Conservation (phyloP, 2,329 filamentous ascomycete genomes). For the Diaporthe sp. region DNA sequence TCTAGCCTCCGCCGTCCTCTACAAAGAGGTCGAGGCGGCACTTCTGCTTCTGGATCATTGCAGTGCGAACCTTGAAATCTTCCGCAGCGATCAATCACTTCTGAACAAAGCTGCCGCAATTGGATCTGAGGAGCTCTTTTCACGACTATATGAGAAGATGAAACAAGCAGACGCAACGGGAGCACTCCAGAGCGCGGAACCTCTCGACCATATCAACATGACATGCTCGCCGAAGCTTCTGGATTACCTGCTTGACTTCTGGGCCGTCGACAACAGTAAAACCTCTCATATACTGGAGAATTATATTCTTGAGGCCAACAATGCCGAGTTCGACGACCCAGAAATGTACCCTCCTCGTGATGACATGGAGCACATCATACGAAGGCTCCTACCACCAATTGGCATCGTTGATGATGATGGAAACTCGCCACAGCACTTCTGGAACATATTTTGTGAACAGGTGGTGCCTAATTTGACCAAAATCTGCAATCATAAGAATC, state of each 20-base stretch:
- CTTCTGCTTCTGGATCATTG: neutral
- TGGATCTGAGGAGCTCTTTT: neutral
- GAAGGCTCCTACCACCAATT: neutral
- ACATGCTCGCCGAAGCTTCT: neutral
- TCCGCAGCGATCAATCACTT: neutral
- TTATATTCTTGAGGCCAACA: neutral
- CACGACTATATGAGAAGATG: neutral
- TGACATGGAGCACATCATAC: neutral
- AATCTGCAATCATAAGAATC: neutral
- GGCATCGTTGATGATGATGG: neutral
- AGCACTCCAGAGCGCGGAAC: fast-evolving
- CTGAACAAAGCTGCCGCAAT: neutral
- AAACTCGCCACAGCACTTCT: neutral
- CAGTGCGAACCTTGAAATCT: fast-evolving
- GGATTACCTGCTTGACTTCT: neutral
- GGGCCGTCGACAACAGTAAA: neutral
- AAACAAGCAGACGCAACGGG: neutral
- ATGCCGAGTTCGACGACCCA: fast-evolving
- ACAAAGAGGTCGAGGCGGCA: neutral
- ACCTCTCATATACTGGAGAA: neutral
- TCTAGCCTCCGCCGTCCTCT: neutral
- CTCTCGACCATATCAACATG: neutral
- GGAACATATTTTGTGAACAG: neutral
- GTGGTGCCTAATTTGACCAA: neutral
- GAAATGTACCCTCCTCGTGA: neutral